Conservation (phyloP, 2,329 filamentous ascomycete genomes). For the Gnomoniopsis sp. region DNA sequence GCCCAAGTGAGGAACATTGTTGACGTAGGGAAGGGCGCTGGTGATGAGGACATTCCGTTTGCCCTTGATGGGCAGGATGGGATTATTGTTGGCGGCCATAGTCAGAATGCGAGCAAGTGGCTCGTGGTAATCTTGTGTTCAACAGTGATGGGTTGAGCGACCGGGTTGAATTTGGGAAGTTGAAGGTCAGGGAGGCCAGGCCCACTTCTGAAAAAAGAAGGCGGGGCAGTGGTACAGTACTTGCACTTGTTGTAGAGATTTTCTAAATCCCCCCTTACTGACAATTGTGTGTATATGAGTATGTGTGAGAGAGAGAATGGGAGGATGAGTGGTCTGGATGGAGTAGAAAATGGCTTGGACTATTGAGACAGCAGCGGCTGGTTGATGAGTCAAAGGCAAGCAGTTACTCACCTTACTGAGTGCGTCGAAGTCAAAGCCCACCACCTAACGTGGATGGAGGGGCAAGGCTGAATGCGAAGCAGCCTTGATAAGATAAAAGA, state of each 20-base stretch:
- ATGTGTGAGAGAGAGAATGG: neutral
- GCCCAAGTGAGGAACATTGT: conserved; percentile 77
- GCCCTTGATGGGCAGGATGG: conserved; percentile 64
- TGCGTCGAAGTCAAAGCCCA: too few species aligned
- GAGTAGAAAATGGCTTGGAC: too few species aligned
- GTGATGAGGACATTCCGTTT: conserved; percentile 89
- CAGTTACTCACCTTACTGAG: too few species aligned
- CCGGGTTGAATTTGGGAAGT: neutral
- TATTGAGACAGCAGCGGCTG: too few species aligned
- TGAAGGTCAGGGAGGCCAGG: neutral
- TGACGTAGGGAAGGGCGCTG: conserved; percentile 84
- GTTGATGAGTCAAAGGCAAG: too few species aligned
- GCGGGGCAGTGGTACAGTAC: conserved; percentile 2
- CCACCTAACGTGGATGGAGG: neutral
- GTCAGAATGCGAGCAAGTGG: neutral
- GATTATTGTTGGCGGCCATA: conserved; percentile 22
- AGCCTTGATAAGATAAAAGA: neutral
- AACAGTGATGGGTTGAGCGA: neutral
- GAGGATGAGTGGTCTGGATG: too few species aligned
- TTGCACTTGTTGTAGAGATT: neutral
- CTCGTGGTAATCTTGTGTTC: neutral
- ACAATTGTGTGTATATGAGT: neutral
- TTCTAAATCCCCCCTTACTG: too few species aligned
- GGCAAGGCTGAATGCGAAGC: neutral
- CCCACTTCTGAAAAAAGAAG: conserved; percentile 6